These are phyloP conservation scores for Neurospora discreta DNA, from an alignment of 495 filamentous ascomycete species.

Conservation along the genomic window DNA sequence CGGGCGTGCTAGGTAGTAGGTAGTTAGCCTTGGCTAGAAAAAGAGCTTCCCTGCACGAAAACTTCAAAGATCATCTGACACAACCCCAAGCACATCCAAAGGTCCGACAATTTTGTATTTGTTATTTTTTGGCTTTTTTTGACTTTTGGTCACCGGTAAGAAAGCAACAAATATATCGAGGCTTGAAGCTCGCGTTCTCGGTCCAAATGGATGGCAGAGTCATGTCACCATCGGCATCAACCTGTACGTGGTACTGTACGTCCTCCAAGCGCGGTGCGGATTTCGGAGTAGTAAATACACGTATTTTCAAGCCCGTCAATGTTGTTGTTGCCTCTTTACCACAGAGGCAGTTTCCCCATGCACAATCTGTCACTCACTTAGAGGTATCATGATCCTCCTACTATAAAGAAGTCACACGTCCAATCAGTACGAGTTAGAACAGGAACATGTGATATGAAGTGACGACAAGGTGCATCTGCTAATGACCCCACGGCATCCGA, in stretches of 20 bases:
- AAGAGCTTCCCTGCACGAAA: background rate
- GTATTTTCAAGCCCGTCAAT: background rate
- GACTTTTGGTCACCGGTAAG: background rate
- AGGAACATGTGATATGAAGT: conserved; percentile 13
- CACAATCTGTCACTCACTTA: background rate
- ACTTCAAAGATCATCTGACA: background rate
- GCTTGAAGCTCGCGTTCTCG: background rate
- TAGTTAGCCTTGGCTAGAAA: background rate
- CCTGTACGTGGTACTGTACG: background rate
- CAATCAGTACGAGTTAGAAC: conserved; percentile 6
- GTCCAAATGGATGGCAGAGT: background rate
- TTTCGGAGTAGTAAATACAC: background rate
- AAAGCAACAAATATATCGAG: background rate
- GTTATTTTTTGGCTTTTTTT: no score
- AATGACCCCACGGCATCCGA: background rate
- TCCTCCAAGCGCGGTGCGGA: background rate
- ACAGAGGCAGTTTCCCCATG: background rate
- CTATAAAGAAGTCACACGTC: conserved; percentile 9
- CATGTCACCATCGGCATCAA: background rate
- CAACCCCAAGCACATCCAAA: background rate
- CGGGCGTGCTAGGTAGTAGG: background rate
- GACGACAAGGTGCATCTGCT: conserved; percentile 7
- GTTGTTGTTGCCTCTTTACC: background rate
- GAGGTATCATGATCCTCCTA: background rate
- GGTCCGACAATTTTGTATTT: no score